phyloP scores from a whole-genome alignment of 2,329 filamentous ascomycete species.

The Cladophialophora immunda region DNA sequence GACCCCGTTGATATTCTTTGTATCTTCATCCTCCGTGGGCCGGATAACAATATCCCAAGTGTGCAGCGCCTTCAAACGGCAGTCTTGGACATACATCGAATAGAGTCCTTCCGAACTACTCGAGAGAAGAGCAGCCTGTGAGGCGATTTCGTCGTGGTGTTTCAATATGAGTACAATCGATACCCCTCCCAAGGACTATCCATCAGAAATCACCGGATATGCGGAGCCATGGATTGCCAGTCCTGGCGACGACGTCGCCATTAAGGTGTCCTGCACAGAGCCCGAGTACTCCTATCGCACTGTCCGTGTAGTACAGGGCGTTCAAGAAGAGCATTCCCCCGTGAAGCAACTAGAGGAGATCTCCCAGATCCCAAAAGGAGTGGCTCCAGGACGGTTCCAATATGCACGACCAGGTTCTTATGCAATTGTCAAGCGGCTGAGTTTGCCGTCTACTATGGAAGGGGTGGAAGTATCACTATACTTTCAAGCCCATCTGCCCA shows the following conservation, averaged over 20 bases:
- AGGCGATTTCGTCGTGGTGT: neutral
- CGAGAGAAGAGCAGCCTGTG: neutral
- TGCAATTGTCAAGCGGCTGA: conserved; percentile 18
- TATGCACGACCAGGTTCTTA: conserved; percentile 29
- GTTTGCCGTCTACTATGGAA: neutral
- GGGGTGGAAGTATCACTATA: conserved; percentile 26
- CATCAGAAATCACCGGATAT: conserved; percentile 34
- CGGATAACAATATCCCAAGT: neutral
- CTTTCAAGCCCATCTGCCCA: conserved; percentile 24
- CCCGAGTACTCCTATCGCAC: conserved; percentile 31
- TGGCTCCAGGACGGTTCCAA: conserved; percentile 26
- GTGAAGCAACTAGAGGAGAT: conserved; percentile 17
- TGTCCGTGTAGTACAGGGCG: conserved; percentile 32
- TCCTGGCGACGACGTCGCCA: conserved; percentile 26
- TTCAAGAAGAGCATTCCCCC: conserved; percentile 18
- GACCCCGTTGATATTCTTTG: neutral
- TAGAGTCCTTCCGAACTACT: no score
- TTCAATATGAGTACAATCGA: conserved; percentile 21
- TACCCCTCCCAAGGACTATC: conserved; percentile 20
- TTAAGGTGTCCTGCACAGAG: conserved; percentile 36
- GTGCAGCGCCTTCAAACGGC: neutral
- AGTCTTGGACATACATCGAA: neutral
- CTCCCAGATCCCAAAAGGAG: conserved; percentile 20
- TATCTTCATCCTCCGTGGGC: neutral
- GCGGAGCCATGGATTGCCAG: conserved; percentile 32